Evolutionary conservation across 768 basidiomycete species (phyloP), one percentile per base, ranked within the genome.

Genomic region (Termitomyces sp.): DNA sequence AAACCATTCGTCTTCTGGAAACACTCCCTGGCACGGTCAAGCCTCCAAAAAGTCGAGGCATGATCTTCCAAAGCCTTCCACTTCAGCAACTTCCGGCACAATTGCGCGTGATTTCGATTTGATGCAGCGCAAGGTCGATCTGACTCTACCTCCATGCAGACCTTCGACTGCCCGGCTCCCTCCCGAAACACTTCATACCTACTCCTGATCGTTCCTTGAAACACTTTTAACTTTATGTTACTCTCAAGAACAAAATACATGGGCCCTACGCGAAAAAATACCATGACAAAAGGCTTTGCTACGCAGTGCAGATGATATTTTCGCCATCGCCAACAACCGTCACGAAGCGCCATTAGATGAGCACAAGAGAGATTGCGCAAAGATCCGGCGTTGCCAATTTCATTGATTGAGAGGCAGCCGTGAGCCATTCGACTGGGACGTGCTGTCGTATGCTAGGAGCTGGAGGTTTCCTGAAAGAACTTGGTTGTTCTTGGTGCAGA

Each of bases 291-390:
- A 98, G 1, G 92, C 84, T 74, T 99, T 99, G 83, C 98, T 99
- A 59, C 97, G 96, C 91, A 2, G 95, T 98, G 71, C 98, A 99
- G 62, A 93, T 93, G 73, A 98, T 98, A 74, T 98, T 98, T 71
- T 98, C 97, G 55, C 96, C 96, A 66, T 99, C 96, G 2, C 90
- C 90, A 56, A 97, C 93, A 39, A 97, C 97, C 3, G 97, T 97
- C 46, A 98, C 93, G 69, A 98, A 98, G 12, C 95, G 88, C 97
- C 96, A 63, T 99, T 99, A 3, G 97, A 95, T 16, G 90, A 92
- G 71, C 98, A 96, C 43, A 90, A 74, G 24, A 98, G 74, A 5
- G 84, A 79, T 22, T 88, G 89, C 8, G 95, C 86, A 69, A 90
- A 99, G 57, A 98, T 86, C 69, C 96, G 12, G 96, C 98, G 3